Conservation (phyloP, 306 rosid genomes). For the Oemleria cerasiformis region DNA sequence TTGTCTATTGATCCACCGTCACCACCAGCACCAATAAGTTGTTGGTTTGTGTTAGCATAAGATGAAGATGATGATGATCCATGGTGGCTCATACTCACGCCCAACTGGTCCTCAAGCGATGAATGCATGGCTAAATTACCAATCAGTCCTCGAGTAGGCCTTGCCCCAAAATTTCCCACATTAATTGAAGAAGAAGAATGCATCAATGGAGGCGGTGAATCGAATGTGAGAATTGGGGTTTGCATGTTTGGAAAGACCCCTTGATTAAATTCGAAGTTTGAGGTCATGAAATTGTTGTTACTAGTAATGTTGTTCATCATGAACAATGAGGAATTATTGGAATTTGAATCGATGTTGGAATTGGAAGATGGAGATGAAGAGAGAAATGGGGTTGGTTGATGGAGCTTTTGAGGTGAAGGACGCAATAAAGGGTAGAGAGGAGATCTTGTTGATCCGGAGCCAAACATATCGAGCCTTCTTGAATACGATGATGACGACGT, state of each 20-base stretch:
- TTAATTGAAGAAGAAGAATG: conserved; percentile 8
- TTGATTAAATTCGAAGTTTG: conserved; percentile 10
- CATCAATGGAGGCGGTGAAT: conserved; percentile 12
- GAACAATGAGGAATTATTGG: conserved; percentile 21
- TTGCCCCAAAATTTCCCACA: conserved; percentile 9
- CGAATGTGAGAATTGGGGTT: conserved; percentile 40
- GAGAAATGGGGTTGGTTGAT: conserved; percentile 31
- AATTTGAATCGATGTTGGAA: not conserved
- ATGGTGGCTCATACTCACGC: not conserved
- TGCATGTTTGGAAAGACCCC: conserved; percentile 39
- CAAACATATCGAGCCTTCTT: conserved; percentile 67
- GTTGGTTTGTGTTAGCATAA: not conserved
- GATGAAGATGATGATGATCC: conserved; percentile 4
- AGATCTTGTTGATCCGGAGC: conserved; percentile 21
- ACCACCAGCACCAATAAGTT: not conserved
- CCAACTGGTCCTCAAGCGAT: conserved; percentile 9
- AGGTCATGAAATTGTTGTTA: conserved; percentile 14
- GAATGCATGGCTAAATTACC: conserved; percentile 4
- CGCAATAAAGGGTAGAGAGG: conserved; percentile 48
- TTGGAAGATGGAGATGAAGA: not conserved
- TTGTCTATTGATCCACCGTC: not conserved
- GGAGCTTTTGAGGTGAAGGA: conserved; percentile 54
- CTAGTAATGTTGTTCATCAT: conserved; percentile 20
- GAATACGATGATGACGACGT: conserved; percentile 40
- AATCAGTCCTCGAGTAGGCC: conserved; percentile 5